Evolutionary conservation across 2,329 filamentous ascomycete species (phyloP), one percentile per base, ranked within the genome.

Genomic region (Talaromyces atroroseus): DNA sequence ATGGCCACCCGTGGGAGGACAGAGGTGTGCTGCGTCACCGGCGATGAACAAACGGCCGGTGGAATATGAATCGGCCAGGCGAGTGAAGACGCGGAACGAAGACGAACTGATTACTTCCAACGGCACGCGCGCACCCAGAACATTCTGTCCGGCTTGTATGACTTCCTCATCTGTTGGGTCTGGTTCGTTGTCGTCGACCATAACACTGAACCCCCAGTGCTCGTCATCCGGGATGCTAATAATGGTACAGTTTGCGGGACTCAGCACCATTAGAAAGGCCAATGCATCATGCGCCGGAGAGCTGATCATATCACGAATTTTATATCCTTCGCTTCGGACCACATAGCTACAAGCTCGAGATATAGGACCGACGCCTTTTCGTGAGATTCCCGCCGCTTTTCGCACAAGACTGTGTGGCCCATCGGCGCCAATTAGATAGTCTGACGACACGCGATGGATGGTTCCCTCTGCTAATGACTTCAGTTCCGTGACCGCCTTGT

Each of bases 1-100:
- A 48, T 73, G 71, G 0, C 71, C 73, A 3, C 72, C 72, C 3
- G 63, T 63, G 1, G 71, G 69, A n/a, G 66, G 63, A 18, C 66
- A 68, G 23, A 65, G 61, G 56, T 75, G 71, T 6, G 71, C 71
- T 40, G 67, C 59, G 36, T 16, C 32, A 2, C 49, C 49, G 11
- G 49, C 49, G 4, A 51, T 36, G 34, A 51, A 51, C n/a, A 51
- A 5, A 8, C 36, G 21, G 23, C 49, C 49, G 18, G 21, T 12
- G 12, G 49, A 51, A 42, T 51, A 51, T 20, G 34, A 42, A n/a
- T 51, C 36, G 5, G 49, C 49, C 18, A 51, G 16, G 14, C 49
- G 49, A 10, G 49, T 51, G 14, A 51, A 51, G 16, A 51, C 49
- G n/a, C 49, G 36, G 21, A 8, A 51, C 2, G 49, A 51, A 2